phyloP scores from a whole-genome alignment of 2,329 filamentous ascomycete genomes.

The Sclerotinia trifoliorum region DNA sequence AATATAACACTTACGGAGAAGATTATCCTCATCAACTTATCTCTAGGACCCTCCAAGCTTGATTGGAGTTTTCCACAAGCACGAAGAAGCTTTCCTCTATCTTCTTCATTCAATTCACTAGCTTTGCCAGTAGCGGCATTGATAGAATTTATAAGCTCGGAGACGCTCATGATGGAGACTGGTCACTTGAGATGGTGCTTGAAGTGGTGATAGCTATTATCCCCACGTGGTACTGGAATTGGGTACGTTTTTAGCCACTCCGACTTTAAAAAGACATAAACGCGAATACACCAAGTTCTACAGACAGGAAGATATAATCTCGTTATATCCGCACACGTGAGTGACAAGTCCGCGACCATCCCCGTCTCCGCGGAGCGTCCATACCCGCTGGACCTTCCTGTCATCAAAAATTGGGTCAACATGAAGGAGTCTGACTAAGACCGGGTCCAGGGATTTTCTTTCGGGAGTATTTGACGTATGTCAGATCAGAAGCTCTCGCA shows the following conservation, averaged over 20 bases:
- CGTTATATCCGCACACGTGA: background rate
- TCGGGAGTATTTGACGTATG: too few species aligned
- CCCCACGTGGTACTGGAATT: background rate
- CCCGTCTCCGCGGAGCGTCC: background rate
- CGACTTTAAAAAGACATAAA: background rate
- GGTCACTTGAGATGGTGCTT: too few species aligned
- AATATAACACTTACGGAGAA: background rate
- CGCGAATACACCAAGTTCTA: background rate
- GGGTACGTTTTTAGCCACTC: background rate
- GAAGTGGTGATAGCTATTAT: background rate
- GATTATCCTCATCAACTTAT: conserved; percentile 1
- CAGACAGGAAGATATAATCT: background rate
- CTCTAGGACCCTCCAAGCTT: background rate
- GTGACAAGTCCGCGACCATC: background rate
- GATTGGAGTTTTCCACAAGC: conserved; percentile 6
- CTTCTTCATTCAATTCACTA: conserved; percentile 6
- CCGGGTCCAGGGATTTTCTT: background rate
- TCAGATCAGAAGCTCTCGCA: too few species aligned
- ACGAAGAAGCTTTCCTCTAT: background rate
- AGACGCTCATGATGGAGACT: background rate
- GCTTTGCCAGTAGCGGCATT: background rate
- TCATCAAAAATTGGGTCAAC: background rate
- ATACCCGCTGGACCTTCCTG: background rate
- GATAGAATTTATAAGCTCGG: conserved; percentile 13
- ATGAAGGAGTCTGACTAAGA: background rate